Base-by-base conservation (phyloP, 768 basidiomycete species). In the Amanita pallidorosea region DNA sequence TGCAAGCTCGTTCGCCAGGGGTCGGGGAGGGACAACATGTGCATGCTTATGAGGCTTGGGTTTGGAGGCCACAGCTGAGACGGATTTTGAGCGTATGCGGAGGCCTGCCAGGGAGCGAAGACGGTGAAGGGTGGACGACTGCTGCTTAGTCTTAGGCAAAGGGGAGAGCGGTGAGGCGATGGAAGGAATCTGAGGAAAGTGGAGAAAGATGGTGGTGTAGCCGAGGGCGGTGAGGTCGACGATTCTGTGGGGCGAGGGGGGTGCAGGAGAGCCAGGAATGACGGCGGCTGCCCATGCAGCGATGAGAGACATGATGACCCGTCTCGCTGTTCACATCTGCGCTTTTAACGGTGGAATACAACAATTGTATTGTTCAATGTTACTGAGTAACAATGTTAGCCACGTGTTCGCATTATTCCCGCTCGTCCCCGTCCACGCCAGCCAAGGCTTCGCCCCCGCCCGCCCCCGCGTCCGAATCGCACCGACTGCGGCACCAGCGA, bases 381-480 rank as follows among this genome's bases (percentile, higher is more conserved):
- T n/a, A n/a, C n/a, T n/a, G n/a, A n/a, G n/a, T n/a, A n/a, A n/a
- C n/a, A n/a, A n/a, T n/a, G n/a, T n/a, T n/a, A 53, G 43, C 59
- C 55, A 7, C 41, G 41, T 35, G 37, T 20, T 31, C 40, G 34
- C 49, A 36, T 51, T 51, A 51, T 44, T 23, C 49, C 50, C 12
- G 50, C 42, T 20, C 50, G 44, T n/a, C 50, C 50, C 25, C 50
- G 50, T 8, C 50, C 50, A 7, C 50, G 37, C 50, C 50, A 51
- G 0, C 50, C 50, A 3, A 51, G 42, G 27, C 33, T 33, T 17
- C 55, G 45, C 34, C 74, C 75, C 18, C 61, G 66, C 56, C 73
- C 77, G 3, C 79, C 81, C 0, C 88, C 88, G 35, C 85, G 72
- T 22, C 87, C 87, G 53, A 90, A 90, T 11, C 81, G 75, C 37